Conservation (phyloP, 345 rosid genomes). For the Diplotaxis tenuifolia region DNA sequence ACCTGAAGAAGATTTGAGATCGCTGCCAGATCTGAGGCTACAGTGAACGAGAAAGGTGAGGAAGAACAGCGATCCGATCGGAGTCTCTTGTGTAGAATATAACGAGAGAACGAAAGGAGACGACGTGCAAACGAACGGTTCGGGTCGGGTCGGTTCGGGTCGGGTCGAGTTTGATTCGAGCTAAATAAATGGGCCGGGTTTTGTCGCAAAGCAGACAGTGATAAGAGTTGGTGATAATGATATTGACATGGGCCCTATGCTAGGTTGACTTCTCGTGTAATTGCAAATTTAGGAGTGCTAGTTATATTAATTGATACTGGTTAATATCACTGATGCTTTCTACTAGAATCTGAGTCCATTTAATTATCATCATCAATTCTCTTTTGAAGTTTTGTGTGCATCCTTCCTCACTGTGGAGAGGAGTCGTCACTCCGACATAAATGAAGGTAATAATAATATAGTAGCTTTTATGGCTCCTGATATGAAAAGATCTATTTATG, state of each 20-base stretch:
- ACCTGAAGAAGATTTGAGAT: slow-evolving; percentile 3
- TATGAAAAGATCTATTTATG: too few relatives aligned
- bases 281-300: not conserved
- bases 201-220: not conserved
- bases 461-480: too few relatives aligned
- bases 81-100: slow-evolving; percentile 34
- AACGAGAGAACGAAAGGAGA: not conserved
- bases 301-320: too few relatives aligned
- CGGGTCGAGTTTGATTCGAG: slow-evolving; percentile 12
- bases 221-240: not conserved
- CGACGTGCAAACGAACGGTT: slow-evolving; percentile 26
- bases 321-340: too few relatives aligned
- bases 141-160: not conserved
- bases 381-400: too few relatives aligned
- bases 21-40: slow-evolving; percentile 37
- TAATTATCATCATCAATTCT: too few relatives aligned
- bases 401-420: too few relatives aligned
- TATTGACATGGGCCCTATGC: not conserved
- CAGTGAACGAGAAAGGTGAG: slow-evolving; percentile 23
- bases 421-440: too few relatives aligned
- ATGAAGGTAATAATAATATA: too few relatives aligned
- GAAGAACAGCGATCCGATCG: slow-evolving; percentile 36
- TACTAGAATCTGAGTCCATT: too few relatives aligned
- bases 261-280: not conserved
- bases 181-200: slow-evolving; percentile 8